phyloP scores from a whole-genome alignment of 768 basidiomycete species.

The Leucocoprinus leucothites region DNA sequence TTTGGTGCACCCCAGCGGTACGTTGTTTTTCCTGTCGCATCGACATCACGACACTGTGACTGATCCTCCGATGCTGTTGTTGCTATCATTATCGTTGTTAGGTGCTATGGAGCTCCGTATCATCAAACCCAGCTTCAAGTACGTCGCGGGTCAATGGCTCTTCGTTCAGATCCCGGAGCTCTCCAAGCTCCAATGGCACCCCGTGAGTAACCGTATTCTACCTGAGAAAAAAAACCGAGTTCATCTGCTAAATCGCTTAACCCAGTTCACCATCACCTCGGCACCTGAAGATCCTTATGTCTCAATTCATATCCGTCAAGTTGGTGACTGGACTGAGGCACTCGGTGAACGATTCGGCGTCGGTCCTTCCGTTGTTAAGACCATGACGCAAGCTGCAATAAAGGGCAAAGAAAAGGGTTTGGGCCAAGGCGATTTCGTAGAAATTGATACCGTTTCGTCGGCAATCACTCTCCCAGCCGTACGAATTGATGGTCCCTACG shows the following conservation, averaged over 20 bases:
- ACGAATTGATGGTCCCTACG: slow-evolving; percentile 88
- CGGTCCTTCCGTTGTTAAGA: slow-evolving; percentile 70
- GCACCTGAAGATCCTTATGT: slow-evolving; percentile 94
- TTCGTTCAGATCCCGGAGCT: slow-evolving; percentile 88
- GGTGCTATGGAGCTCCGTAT: slow-evolving; percentile 94
- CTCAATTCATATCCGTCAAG: slow-evolving; percentile 90
- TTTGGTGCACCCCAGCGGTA: slow-evolving; percentile 85
- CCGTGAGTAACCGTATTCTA: slow-evolving; percentile 53
- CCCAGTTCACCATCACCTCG: slow-evolving; percentile 90
- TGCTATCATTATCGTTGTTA: slow-evolving; percentile 20
- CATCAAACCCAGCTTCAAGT: slow-evolving; percentile 87
- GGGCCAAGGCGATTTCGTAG: slow-evolving; percentile 76
- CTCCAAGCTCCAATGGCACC: slow-evolving; percentile 88
- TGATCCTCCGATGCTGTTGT: background rate
- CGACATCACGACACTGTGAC: background rate
- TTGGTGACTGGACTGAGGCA: slow-evolving; percentile 81
- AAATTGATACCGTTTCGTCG: slow-evolving; percentile 56
- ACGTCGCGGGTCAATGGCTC: slow-evolving; percentile 89
- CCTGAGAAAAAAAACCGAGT: slow-evolving; percentile 8
- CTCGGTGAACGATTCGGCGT: slow-evolving; percentile 87
- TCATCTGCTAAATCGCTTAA: slow-evolving; percentile 8
- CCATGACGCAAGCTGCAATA: slow-evolving; percentile 77
- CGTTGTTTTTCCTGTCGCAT: slow-evolving; percentile 17
- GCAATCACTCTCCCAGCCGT: slow-evolving; percentile 61
- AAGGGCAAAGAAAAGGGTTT: slow-evolving; percentile 66